Conservation (phyloP, 768 basidiomycete species). For the Podaxis mareebaensis region DNA sequence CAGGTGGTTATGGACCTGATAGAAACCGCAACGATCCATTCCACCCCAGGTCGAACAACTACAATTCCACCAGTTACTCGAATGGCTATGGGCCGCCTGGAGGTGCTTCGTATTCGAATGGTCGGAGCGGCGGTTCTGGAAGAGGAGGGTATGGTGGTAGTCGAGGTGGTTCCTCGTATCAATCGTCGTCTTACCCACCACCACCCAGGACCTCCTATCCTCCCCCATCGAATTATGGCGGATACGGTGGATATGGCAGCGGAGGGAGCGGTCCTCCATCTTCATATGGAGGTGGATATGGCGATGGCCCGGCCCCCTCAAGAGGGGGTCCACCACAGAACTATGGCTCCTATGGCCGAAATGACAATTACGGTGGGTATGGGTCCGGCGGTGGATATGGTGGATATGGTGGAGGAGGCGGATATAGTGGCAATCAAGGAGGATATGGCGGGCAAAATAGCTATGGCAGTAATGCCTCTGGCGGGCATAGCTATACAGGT, state of each 20-base stretch:
- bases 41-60: constrained; percentile 43
- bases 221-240: constrained; percentile 27
- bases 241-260: constrained; percentile 26
- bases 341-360: constrained; percentile 33
- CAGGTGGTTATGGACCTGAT: constrained; percentile 34
- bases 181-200: constrained; percentile 14
- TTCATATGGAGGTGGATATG: constrained; percentile 32
- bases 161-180: constrained; percentile 25
- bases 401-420: constrained; percentile 25
- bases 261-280: constrained; percentile 12
- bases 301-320: constrained; percentile 22
- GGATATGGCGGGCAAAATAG: constrained; percentile 27
- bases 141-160: constrained; percentile 28
- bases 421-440: constrained; percentile 30
- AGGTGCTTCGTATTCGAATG: constrained; percentile 22
- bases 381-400: constrained; percentile 33
- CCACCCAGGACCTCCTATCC: constrained; percentile 12
- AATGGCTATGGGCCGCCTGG: constrained; percentile 24
- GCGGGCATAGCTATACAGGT: constrained; percentile 23
- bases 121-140: constrained; percentile 18
- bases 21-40: constrained; percentile 47
- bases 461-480: constrained; percentile 29
- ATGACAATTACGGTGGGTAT: constrained; percentile 30
- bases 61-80: constrained; percentile 30
- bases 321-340: constrained; percentile 27